Percentiles rank a stretch among this genome's conserved stretches.
Conservation (phyloP, 371 early-diverging fungal species). For the Furculomyces boomerangus region DNA sequence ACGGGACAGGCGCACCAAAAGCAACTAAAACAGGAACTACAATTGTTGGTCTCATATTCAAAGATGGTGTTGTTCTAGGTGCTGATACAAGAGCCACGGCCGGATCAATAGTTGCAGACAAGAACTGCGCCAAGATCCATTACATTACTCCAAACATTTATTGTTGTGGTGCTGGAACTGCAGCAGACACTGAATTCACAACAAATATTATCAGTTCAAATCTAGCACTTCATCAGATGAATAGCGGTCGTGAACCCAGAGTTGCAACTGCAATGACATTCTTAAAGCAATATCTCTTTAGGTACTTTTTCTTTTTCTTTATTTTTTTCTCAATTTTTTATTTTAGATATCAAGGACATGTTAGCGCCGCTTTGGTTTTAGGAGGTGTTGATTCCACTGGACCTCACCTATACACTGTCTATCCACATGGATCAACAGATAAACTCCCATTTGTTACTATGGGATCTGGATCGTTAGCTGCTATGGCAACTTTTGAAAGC, state of each 20-base stretch:
- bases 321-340: no score
- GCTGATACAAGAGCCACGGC: constrained; percentile 99
- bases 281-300: constrained; percentile 91
- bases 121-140: constrained; percentile 99
- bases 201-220: constrained; percentile 86
- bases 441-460: constrained; percentile 92
- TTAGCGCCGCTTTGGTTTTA: constrained; percentile 93
- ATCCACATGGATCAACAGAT: constrained; percentile 96
- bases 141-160: constrained; percentile 98
- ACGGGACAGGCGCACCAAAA: constrained; percentile 65
- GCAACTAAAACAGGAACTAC: constrained; percentile 98
- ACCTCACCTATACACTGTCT: constrained; percentile 82
- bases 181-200: constrained; percentile 97
- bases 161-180: constrained; percentile 99
- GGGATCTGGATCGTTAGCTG: constrained; percentile 96
- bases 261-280: constrained; percentile 91
- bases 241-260: constrained; percentile 75
- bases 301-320: no score
- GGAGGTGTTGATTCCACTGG: constrained; percentile 94
- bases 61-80: constrained; percentile 95
- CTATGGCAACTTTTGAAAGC: constrained; percentile 93
- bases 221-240: constrained; percentile 80
- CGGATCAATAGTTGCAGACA: constrained; percentile 97
- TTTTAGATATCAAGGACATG: constrained; percentile 96
- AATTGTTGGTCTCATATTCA: constrained; percentile 86